Percentiles rank a stretch among this genome's conserved stretches.
These are phyloP conservation scores for Sphaceloma murrayae DNA, from an alignment of 2,329 filamentous ascomycete genomes.

Conservation along the genomic window DNA sequence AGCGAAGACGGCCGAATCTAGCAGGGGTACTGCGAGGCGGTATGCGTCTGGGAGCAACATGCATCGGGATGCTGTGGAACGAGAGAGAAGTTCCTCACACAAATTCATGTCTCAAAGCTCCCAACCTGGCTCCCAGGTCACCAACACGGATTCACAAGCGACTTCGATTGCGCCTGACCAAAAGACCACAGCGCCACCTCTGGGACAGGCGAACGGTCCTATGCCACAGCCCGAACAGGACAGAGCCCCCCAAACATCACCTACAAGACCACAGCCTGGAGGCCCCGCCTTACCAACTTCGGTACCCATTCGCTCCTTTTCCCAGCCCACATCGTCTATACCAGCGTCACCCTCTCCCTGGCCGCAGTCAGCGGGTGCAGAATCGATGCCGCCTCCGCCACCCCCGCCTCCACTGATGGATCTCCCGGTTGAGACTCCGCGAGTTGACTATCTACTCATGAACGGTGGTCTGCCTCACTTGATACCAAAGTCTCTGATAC, in stretches of 20 bases:
- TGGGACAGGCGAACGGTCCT: constrained; percentile 33
- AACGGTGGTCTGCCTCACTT: constrained; percentile 69
- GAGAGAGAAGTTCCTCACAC: constrained; percentile 7
- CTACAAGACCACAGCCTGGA: background rate
- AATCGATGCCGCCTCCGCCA: constrained; percentile 49
- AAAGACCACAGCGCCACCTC: constrained; percentile 29
- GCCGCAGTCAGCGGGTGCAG: constrained; percentile 29
- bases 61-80: constrained; percentile 10
- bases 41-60: constrained; percentile 9
- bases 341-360: constrained; percentile 24
- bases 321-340: constrained; percentile 19
- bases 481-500: constrained; percentile 64
- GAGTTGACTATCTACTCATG: constrained; percentile 85
- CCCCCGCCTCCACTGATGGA: constrained; percentile 66
- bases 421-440: constrained; percentile 57
- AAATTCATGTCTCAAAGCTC: constrained; percentile 25
- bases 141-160: constrained; percentile 37
- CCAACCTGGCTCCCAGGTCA: constrained; percentile 33
- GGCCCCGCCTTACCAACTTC: constrained; percentile 21
- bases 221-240: constrained; percentile 28
- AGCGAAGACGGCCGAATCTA: constrained; percentile 8
- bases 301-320: background rate
- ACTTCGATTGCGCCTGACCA: constrained; percentile 37
- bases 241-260: background rate
- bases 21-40: background rate